Base-by-base conservation (phyloP, 306 rosid genomes). In the Herpetospermum pedunculosum region DNA sequence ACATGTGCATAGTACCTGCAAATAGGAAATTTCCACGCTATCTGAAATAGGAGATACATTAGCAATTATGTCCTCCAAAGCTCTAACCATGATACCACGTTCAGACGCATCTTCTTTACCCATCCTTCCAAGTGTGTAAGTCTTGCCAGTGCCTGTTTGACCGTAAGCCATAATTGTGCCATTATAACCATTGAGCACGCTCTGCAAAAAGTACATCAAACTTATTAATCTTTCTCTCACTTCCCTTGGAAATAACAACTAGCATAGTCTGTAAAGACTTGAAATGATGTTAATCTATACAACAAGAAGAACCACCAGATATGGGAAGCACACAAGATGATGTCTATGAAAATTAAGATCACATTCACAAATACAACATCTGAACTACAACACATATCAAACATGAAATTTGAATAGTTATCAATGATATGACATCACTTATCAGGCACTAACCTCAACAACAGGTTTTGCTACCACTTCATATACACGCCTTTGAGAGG, bases 141-240 rank as follows among this genome's bases (percentile, higher is more conserved):
- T 88, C 79, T 88, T 88, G 23, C 93, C 93, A 0, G 88, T 88
- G 26, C 90, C 93, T n/a, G 93, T 88, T 81, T 88, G 93, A 60
- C 93, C 93, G 53, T 88, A 88, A 72, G 90, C 93, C 93, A 88
- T 88, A 69, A 88, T 83, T 35, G 93, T 88, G 79, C 93, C 93
- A 59, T 86, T 88, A 81, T 79, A 84, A 82, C 93, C 93, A 73
- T 71, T 88, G 81, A 88, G 77, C 25, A 88, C 88, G 81, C 88
- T 84, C 93, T 88, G 88, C 90, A 77, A 57, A 81, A 26, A 70
- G 75, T 23, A 77, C 1, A 57, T 25, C 77, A 34, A 76, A 67
- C 55, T 52, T 72, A 10, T 57, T 30, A 40, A 62, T 49, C 58
- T 37, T n/a, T n/a, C n/a, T n/a, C n/a, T n/a, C n/a, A n/a, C n/a